Conservation (phyloP, 75 land plant genomes). For the Azolla pinnata region DNA sequence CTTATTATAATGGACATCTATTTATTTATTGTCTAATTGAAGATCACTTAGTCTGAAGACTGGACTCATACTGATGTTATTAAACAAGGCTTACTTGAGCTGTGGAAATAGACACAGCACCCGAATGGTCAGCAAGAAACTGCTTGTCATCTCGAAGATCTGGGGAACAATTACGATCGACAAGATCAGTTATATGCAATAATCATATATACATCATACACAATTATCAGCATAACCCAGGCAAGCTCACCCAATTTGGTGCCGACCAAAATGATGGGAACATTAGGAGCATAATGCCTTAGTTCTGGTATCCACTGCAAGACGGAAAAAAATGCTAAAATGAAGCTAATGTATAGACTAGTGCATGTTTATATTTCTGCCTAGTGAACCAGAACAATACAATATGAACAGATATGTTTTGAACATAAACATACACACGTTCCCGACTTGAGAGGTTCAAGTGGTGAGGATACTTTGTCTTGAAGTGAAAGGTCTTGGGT, state of each 20-base stretch:
- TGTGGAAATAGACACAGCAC: constrained; percentile 51
- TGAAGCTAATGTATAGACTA: background rate
- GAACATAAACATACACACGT: no score
- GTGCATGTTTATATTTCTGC: no score
- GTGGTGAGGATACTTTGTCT: no score
- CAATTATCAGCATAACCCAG: background rate
- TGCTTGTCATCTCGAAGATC: constrained; percentile 86
- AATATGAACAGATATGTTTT: no score
- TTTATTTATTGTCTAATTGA: no score
- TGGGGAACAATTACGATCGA: constrained; percentile 13
- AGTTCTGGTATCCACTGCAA: constrained; percentile 86
- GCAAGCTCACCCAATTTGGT: constrained; percentile 62
- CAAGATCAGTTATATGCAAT: background rate
- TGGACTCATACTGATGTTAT: no score
- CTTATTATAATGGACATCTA: no score
- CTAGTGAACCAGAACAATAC: no score
- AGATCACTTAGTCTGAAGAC: no score
- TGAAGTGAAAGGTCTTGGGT: no score
- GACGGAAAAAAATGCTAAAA: constrained; percentile 11
- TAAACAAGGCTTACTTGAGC: constrained; percentile 63
- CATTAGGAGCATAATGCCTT: constrained; percentile 77
- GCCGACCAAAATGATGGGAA: constrained; percentile 82
- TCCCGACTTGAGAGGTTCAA: no score
- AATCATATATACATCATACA: background rate
- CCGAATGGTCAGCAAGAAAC: constrained; percentile 66